phyloP scores from a whole-genome alignment of 2,329 filamentous ascomycete genomes.

The Sarocladium oryzae region DNA sequence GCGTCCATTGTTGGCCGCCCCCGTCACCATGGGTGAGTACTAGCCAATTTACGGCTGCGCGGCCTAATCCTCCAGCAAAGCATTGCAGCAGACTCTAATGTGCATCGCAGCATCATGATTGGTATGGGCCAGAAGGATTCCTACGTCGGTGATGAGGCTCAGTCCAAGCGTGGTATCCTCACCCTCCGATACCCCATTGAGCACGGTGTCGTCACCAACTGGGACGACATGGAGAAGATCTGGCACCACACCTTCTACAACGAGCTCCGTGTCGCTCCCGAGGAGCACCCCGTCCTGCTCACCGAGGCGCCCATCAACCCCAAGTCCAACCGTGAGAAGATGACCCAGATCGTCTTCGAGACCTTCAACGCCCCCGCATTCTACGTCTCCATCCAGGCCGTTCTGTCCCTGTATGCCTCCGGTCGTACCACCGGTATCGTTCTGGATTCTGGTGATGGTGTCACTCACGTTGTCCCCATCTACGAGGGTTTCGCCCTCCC shows the following conservation, averaged over 20 bases:
- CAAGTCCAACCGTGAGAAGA: conserved; percentile 99
- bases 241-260: conserved; percentile 99
- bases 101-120: conserved; percentile 88
- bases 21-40: conserved; percentile 96
- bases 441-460: conserved; percentile 99
- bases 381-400: conserved; percentile 99
- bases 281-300: conserved; percentile 99
- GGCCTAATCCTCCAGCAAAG: neutral
- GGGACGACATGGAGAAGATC: conserved; percentile 99
- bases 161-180: conserved; percentile 99
- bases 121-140: conserved; percentile 99
- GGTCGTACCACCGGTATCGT: conserved; percentile 99
- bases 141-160: conserved; percentile 99
- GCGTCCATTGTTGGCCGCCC: conserved; percentile 99
- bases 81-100: conserved; percentile 1
- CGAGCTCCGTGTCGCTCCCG: conserved; percentile 98
- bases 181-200: conserved; percentile 99
- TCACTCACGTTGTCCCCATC: conserved; percentile 99
- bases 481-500: conserved; percentile 99
- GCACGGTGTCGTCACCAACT: conserved; percentile 99
- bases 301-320: conserved; percentile 99
- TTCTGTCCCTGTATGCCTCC: conserved; percentile 97
- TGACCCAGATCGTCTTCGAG: conserved; percentile 99
- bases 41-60: neutral
- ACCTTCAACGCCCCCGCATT: conserved; percentile 99